These are phyloP conservation scores for Dactylella cylindrospora DNA, from an alignment of 2,329 filamentous ascomycete species.

Conservation along the genomic window DNA sequence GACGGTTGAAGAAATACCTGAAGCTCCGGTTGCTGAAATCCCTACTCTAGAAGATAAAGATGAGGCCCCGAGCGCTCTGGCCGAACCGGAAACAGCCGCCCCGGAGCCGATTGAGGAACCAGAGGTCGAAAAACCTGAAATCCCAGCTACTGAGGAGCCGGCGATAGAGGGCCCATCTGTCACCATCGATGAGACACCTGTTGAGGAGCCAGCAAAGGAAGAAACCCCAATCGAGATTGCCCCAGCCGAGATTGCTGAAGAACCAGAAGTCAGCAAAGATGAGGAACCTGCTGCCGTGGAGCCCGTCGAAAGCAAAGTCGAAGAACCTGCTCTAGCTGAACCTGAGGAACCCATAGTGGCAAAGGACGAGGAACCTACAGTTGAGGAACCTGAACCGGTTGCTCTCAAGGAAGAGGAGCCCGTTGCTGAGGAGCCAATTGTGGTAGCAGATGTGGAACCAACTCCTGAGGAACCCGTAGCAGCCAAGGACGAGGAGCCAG, in stretches of 20 bases:
- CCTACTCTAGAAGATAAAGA: not conserved
- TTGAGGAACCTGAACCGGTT: conserved; percentile 3
- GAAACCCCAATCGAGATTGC: not conserved
- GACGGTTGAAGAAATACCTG: not conserved
- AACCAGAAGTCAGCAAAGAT: too few relatives aligned
- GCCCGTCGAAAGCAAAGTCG: too few relatives aligned
- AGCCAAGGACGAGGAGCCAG: not conserved
- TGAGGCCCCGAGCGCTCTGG: conserved; percentile 1
- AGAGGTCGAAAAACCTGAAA: conserved; percentile 14
- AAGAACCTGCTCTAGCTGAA: not conserved
- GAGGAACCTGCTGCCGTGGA: too few relatives aligned
- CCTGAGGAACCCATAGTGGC: too few relatives aligned
- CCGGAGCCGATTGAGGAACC: too few relatives aligned
- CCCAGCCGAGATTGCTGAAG: too few relatives aligned
- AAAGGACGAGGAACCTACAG: too few relatives aligned
- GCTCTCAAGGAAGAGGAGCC: too few relatives aligned
- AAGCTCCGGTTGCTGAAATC: not conserved
- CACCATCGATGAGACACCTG: conserved; percentile 3
- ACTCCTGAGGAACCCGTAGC: not conserved
- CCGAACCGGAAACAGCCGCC: too few relatives aligned
- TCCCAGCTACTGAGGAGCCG: conserved; percentile 11
- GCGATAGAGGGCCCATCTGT: not conserved
- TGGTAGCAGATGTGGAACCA: not conserved
- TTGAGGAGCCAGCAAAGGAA: conserved; percentile 3
- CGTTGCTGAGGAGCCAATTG: conserved; percentile 2